A percentile compares a stretch with the other conserved stretches of the same genome.
Conservation (phyloP, 306 rosid genomes). For the Parietaria judaica region DNA sequence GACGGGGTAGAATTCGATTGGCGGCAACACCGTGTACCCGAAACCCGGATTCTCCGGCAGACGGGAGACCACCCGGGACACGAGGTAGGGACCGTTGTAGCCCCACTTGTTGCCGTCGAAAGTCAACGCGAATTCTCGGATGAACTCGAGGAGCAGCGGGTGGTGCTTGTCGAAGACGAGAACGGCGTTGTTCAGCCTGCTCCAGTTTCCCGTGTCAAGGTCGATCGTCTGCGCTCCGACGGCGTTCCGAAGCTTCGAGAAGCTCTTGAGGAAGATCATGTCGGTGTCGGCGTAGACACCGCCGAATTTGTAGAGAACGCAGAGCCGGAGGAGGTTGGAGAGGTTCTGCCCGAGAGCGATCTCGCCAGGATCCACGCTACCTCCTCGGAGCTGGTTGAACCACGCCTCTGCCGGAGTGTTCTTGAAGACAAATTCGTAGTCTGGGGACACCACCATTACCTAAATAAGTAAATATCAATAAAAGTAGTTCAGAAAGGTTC, state of each 20-base stretch:
- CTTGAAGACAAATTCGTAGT: conserved; percentile 53
- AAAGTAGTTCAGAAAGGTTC: too few species aligned
- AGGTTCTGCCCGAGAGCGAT: conserved; percentile 81
- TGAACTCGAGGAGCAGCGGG: conserved; percentile 63
- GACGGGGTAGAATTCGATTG: conserved; percentile 77
- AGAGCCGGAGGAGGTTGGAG: conserved; percentile 74
- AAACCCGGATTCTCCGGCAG: conserved; percentile 35
- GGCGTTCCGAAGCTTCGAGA: conserved; percentile 58
- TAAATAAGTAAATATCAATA: too few species aligned
- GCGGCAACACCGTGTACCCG: conserved; percentile 52
- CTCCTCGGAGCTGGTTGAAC: conserved; percentile 44
- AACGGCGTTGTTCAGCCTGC: conserved; percentile 78
- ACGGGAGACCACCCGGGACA: conserved; percentile 79
- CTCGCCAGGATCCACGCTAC: conserved; percentile 67
- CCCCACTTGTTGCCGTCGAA: conserved; percentile 97
- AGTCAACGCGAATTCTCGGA: conserved; percentile 75
- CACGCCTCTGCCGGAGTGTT: conserved; percentile 63
- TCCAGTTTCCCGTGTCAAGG: conserved; percentile 57
- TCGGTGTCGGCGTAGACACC: conserved; percentile 73
- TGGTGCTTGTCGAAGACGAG: conserved; percentile 71
- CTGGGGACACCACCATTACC: conserved; percentile 47
- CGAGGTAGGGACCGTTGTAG: conserved; percentile 88
- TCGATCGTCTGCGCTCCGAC: conserved; percentile 84
- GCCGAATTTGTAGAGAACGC: conserved; percentile 64
- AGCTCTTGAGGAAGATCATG: conserved; percentile 53